Base-by-base conservation (phyloP, 139 green algal species). In the Micractinium sp. region DNA sequence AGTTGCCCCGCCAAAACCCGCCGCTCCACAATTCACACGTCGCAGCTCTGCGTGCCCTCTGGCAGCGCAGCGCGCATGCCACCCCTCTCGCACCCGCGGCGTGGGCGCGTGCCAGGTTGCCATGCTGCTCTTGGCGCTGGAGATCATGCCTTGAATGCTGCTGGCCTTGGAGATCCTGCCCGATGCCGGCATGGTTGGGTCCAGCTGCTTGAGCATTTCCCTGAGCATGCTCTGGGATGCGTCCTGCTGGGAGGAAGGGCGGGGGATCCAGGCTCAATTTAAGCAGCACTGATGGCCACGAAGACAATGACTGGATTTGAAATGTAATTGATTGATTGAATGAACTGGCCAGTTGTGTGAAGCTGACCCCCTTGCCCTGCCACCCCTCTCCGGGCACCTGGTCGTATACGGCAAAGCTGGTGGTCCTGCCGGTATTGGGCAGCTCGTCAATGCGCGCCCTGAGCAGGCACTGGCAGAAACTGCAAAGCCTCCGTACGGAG, bases 111-210 rank as follows among this genome's bases (percentile, higher is more conserved):
- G 76, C 67, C 78, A 90, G 38, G 85, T 90, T 36, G 23, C 56
- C 74, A 90, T 89, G 15, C 38, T 36, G 71, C 88, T 92, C 36
- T 92, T 92, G 16, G 83, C 33, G n/a, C 69, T 33, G 36, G 81
- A 89, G 35, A 92, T 92, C 16, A 56, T 23, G 69, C 66, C 25
- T 19, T 53, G 18, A 1, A 91, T 13, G 22, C 33, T 15, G 22
- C 20, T 12, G 35, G 67, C 85, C 14, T 35, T 23, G 16, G 9
- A 2, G 56, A 35, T 38, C 19, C 15, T 23, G 1, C 82, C 29
- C 29, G 1, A 3, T 7, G 29, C 33, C 36, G 47, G 3, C 25
- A 79, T 25, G 20, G 77, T 80, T 22, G 74, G 53, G 1, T 91
- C 3, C 18, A 85, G n/a, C 76, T 38, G 38, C 77, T 66, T 41